phyloP scores from a whole-genome alignment of 2,329 filamentous ascomycete genomes.

The Claviceps humidiphila region DNA sequence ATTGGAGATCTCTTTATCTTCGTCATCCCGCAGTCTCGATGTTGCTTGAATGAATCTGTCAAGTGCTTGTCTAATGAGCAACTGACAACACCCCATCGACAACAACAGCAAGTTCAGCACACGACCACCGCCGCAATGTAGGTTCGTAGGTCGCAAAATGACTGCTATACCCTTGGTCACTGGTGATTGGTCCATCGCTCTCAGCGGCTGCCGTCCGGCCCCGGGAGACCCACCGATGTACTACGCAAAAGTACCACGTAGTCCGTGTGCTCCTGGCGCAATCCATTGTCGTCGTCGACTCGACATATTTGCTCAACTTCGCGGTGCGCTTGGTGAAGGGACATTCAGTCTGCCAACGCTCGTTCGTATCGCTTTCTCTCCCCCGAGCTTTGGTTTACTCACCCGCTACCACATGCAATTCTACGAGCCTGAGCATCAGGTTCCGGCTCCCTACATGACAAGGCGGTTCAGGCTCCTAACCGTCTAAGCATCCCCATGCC shows the following conservation, averaged over 20 bases:
- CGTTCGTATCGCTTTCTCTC: background rate
- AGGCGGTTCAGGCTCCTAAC: constrained; percentile 8
- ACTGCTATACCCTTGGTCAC: background rate
- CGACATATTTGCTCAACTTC: background rate
- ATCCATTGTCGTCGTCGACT: background rate
- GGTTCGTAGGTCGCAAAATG: no score
- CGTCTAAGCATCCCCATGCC: constrained; percentile 7
- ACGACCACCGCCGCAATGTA: no score
- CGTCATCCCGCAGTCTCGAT: no score
- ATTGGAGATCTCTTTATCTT: no score
- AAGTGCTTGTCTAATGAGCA: no score
- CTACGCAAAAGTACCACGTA: constrained; percentile 2
- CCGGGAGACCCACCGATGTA: constrained; percentile 1
- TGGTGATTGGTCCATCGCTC: background rate
- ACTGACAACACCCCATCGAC: no score
- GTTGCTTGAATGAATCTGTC: no score
- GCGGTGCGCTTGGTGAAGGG: background rate
- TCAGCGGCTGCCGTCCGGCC: background rate
- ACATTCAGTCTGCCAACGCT: background rate
- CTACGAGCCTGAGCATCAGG: background rate
- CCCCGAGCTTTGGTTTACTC: no score
- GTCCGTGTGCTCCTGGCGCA: constrained; percentile 1
- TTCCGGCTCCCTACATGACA: constrained; percentile 1
- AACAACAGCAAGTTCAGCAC: no score
- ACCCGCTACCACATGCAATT: background rate